Percentiles rank a stretch among this genome's conserved stretches.
phyloP scores from a whole-genome alignment of 1,284 basidiomycete species.

The Termitomyces sp. region DNA sequence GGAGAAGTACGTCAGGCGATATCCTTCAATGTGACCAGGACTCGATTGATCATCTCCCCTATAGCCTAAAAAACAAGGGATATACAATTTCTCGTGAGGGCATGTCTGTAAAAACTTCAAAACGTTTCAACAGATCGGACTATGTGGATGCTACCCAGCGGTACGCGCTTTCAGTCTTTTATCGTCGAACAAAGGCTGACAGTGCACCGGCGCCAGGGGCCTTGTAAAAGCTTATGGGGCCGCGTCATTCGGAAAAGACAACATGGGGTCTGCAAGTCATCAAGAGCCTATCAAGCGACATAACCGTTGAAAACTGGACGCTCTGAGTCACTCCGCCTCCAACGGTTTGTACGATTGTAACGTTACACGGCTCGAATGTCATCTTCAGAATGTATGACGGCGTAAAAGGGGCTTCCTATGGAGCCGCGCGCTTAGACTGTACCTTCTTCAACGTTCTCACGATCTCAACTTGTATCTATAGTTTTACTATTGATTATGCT shows the following conservation, averaged over 20 bases:
- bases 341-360: too few species aligned
- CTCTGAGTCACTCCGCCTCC: neutral
- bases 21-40: neutral
- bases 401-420: neutral
- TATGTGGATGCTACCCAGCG: constrained; percentile 71
- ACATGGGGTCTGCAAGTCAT: neutral
- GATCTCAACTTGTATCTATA: too few species aligned
- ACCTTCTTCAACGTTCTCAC: neutral
- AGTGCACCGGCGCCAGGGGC: constrained; percentile 28
- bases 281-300: neutral
- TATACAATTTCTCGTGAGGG: constrained; percentile 51
- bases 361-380: neutral
- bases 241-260: constrained; percentile 28
- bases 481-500: too few species aligned
- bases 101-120: constrained; percentile 58
- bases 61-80: constrained; percentile 53
- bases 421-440: too few species aligned
- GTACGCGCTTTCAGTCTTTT: constrained; percentile 32
- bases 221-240: constrained; percentile 37
- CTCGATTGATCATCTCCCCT: neutral
- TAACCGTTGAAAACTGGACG: neutral
- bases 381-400: neutral
- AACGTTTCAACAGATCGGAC: constrained; percentile 51
- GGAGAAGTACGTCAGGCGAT: constrained; percentile 34
- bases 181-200: neutral